phyloP scores from a whole-genome alignment of 371 early-diverging fungal species.

The Syncephalastrum racemosum region DNA sequence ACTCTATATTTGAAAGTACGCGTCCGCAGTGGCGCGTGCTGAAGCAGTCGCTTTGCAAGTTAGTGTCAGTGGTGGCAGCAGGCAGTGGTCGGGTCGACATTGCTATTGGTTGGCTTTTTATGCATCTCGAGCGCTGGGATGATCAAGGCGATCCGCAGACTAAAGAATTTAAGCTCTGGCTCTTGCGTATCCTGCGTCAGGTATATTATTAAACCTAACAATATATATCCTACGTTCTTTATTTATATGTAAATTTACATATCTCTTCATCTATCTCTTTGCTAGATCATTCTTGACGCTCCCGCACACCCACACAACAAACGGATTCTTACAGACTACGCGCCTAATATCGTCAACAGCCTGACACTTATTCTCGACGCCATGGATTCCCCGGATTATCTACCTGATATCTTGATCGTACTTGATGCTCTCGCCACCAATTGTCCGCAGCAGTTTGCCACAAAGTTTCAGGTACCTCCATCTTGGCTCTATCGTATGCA shows the following conservation, averaged over 20 bases:
- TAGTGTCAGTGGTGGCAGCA: constrained; percentile 19
- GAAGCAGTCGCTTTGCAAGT: constrained; percentile 11
- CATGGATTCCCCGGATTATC: constrained; percentile 36
- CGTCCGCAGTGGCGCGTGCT: constrained; percentile 11
- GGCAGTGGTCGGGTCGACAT: constrained; percentile 38
- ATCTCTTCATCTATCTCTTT: not conserved
- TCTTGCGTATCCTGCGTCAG: constrained; percentile 16
- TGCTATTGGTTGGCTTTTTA: constrained; percentile 21
- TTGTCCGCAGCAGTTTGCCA: constrained; percentile 28
- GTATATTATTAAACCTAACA: constrained; percentile 3
- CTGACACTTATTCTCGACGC: constrained; percentile 40
- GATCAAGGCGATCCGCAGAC: constrained; percentile 3
- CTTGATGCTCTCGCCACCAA: constrained; percentile 23
- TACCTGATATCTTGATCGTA: constrained; percentile 28
- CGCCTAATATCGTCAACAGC: constrained; percentile 15
- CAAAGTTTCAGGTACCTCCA: constrained; percentile 33
- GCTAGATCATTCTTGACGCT: constrained; percentile 12
- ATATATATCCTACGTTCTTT: not conserved
- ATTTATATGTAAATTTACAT: not conserved
- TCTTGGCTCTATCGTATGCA: not conserved
- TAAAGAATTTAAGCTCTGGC: constrained; percentile 18
- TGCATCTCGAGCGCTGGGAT: constrained; percentile 11
- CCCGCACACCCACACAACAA: constrained; percentile 7
- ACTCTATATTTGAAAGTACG: constrained; percentile 26
- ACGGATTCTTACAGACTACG: constrained; percentile 12